These are phyloP conservation scores for Gnaphalium uliginosum DNA, from an alignment of 129 eudicot genomes.

Conservation along the genomic window DNA sequence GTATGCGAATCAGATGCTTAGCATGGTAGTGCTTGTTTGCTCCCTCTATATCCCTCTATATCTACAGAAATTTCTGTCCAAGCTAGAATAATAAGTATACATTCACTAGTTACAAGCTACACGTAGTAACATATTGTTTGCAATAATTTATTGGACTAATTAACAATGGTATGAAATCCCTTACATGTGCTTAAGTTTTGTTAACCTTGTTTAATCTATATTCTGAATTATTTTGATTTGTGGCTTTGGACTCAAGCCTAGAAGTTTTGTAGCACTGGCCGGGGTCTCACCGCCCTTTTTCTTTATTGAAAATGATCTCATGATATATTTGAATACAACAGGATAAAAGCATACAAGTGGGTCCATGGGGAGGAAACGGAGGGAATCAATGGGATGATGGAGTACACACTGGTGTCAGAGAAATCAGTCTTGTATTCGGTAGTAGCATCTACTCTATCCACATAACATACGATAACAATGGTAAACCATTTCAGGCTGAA, in stretches of 20 bases:
- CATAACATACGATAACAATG: constrained; percentile 56
- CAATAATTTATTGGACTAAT: not conserved
- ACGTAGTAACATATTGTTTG: not conserved
- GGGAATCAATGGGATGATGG: constrained; percentile 68
- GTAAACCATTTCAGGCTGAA: constrained; percentile 43
- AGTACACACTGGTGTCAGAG: constrained; percentile 53
- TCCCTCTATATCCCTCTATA: constrained; percentile 15
- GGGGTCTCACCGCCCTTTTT: not conserved
- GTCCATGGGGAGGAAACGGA: constrained; percentile 77
- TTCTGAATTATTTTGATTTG: not conserved
- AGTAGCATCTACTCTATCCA: constrained; percentile 63
- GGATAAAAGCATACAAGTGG: constrained; percentile 35
- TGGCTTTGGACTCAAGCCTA: not conserved
- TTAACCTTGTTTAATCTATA: not conserved
- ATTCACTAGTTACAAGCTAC: not conserved
- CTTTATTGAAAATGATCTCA: not conserved
- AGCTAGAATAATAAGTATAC: not conserved
- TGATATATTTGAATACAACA: constrained; percentile 1
- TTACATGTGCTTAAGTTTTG: not conserved
- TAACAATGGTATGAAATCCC: constrained; percentile 38
- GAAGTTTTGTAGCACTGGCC: not conserved
- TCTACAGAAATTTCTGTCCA: constrained; percentile 8
- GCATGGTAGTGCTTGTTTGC: not conserved
- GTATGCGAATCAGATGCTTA: constrained; percentile 19
- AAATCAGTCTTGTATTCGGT: constrained; percentile 48